Evolutionary conservation across 805 yeast species (phyloP).

Genomic region (Metschnikowia henanensis): DNA sequence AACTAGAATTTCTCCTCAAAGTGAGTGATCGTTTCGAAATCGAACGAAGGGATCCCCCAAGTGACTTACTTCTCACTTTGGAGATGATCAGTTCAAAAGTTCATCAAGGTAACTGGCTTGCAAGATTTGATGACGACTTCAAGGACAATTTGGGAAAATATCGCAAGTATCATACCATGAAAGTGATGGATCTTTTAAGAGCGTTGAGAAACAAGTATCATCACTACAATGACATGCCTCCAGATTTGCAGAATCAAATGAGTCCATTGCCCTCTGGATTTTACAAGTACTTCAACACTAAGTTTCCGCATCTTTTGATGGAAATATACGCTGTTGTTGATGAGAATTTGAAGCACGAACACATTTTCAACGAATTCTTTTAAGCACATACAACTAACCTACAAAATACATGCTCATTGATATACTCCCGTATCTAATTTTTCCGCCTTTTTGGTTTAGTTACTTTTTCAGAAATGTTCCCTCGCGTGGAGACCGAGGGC

Average conservation of each 20-base stretch:
- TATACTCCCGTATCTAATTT: not conserved
- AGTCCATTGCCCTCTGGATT: constrained; percentile 85
- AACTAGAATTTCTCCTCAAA: constrained; percentile 79
- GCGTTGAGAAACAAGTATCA: constrained; percentile 93
- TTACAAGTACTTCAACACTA: constrained; percentile 66
- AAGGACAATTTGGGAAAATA: constrained; percentile 86
- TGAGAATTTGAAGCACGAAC: constrained; percentile 61
- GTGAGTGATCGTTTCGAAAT: constrained; percentile 91
- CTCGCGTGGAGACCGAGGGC: not conserved
- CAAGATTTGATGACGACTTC: constrained; percentile 66
- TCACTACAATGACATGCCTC: constrained; percentile 89
- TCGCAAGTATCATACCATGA: constrained; percentile 79
- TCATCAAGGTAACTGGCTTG: constrained; percentile 74
- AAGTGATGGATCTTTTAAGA: constrained; percentile 80
- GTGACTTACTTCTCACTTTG: constrained; percentile 52
- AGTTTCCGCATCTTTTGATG: constrained; percentile 81
- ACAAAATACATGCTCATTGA: not conserved
- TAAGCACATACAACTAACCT: constrained; percentile 12
- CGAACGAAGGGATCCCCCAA: constrained; percentile 79
- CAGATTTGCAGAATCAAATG: constrained; percentile 59
- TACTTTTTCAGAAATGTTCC: not conserved
- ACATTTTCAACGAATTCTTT: constrained; percentile 46
- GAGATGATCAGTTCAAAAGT: constrained; percentile 44
- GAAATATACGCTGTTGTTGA: constrained; percentile 65
- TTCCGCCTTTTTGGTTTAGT: constrained; percentile 6